Evolutionary conservation across 139 green algal genomes (phyloP).

Genomic region (Chlorella ohadii): DNA sequence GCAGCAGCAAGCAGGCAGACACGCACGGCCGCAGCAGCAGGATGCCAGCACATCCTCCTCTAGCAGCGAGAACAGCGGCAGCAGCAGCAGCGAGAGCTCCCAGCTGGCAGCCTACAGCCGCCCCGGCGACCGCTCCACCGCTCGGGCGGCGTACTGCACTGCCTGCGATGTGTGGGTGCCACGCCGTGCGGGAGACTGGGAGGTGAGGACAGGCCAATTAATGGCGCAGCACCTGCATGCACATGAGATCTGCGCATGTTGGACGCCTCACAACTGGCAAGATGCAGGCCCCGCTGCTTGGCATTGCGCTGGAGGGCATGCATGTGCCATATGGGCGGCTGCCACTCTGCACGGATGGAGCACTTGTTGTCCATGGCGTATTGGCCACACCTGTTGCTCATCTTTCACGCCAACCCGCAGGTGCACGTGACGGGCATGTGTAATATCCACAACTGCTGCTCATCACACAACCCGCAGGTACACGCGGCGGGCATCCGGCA

Average conservation of each 20-base stretch:
- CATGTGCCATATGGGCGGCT: no score
- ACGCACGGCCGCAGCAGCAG: neutral
- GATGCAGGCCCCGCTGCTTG: no score
- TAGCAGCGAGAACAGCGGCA: neutral
- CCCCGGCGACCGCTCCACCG: neutral
- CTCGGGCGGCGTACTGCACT: constrained; percentile 15
- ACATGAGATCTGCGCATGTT: no score
- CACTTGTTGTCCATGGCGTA: no score
- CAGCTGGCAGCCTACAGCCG: neutral
- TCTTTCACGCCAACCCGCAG: no score
- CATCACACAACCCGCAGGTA: neutral
- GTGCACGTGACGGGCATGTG: no score
- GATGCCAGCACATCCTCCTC: neutral
- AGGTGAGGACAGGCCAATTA: neutral
- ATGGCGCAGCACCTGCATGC: no score
- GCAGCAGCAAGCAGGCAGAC: neutral
- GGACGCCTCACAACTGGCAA: no score
- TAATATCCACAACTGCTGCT: no score
- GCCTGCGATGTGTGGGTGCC: constrained; percentile 44
- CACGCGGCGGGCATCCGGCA: constrained; percentile 38
- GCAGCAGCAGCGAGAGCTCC: neutral
- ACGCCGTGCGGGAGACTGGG: constrained; percentile 26
- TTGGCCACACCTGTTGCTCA: no score
- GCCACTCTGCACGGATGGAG: no score
- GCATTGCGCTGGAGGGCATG: no score